Percentiles rank a stretch among this genome's conserved stretches.
These are phyloP conservation scores for Planoprotostelium fungivorum DNA, from an alignment of 78 protist genomes.

Conservation along the genomic window DNA sequence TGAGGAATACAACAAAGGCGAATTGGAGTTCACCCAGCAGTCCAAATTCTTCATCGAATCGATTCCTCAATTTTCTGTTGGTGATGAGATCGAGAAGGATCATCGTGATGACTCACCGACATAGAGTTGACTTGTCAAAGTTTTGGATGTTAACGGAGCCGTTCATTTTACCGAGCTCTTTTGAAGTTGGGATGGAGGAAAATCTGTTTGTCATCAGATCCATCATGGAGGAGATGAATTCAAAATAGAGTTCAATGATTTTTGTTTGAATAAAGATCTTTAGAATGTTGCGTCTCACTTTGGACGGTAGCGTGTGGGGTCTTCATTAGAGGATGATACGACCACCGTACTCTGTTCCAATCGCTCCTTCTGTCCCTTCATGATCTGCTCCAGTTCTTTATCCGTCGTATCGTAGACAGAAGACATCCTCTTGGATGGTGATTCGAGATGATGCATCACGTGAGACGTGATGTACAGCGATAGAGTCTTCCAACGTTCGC, in stretches of 20 bases:
- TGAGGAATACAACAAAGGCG: conserved; percentile 14
- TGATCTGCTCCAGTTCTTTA: neutral
- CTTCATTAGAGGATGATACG: neutral
- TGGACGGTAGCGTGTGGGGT: neutral
- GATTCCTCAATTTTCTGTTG: neutral
- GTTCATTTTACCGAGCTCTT: neutral
- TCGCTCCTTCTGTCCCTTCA: neutral
- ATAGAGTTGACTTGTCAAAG: conserved; percentile 9
- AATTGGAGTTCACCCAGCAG: conserved; percentile 34
- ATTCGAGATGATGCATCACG: neutral
- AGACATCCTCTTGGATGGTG: conserved; percentile 3
- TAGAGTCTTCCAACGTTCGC: neutral
- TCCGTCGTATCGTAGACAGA: neutral
- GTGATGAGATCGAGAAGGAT: neutral
- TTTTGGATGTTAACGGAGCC: neutral
- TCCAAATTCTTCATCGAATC: neutral
- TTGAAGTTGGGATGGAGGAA: conserved; percentile 4
- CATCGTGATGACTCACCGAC: neutral
- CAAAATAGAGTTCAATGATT: neutral
- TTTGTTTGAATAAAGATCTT: no score
- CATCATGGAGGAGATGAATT: neutral
- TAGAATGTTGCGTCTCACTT: neutral
- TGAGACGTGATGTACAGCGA: neutral
- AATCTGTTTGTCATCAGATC: conserved; percentile 3
- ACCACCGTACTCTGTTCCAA: neutral